Conservation (phyloP, 768 basidiomycete genomes). For the Tephrocybe sp. region DNA sequence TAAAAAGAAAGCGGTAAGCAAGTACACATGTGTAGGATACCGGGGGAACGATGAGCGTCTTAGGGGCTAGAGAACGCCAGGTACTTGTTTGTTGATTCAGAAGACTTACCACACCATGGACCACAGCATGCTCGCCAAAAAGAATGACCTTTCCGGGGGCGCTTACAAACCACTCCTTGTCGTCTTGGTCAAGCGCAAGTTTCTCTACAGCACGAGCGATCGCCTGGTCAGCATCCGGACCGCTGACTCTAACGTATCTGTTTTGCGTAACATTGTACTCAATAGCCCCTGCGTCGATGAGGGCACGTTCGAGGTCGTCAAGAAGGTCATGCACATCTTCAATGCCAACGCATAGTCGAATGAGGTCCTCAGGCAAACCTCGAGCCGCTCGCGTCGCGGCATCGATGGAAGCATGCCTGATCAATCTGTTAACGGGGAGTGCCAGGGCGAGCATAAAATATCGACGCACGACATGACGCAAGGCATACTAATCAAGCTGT, state of each 20-base stretch:
- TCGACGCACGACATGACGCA: conserved; percentile 96
- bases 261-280: conserved; percentile 52
- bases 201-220: conserved; percentile 66
- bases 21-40: conserved; percentile 3
- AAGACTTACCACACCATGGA: conserved; percentile 86
- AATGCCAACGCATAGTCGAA: conserved; percentile 96
- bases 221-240: conserved; percentile 34
- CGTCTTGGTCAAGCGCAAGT: conserved; percentile 45
- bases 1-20: conserved; percentile 30
- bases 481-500: conserved; percentile 98
- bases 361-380: conserved; percentile 97
- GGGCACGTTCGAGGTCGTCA: conserved; percentile 91
- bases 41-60: conserved; percentile 3
- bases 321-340: conserved; percentile 92
- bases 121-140: conserved; percentile 98
- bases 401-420: conserved; percentile 95
- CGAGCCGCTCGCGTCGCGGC: conserved; percentile 93
- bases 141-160: conserved; percentile 98
- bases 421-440: conserved; percentile 12
- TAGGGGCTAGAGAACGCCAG: conserved; percentile 1
- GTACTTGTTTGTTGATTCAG: conserved; percentile 4
- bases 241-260: conserved; percentile 38
- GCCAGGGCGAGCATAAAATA: conserved; percentile 8
- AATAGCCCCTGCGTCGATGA: conserved; percentile 90
- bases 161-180: conserved; percentile 77